Evolutionary conservation across 192 early-diverging fungal species (phyloP), one percentile per base, ranked within the genome.

Genomic region (Coemansia sp.): DNA sequence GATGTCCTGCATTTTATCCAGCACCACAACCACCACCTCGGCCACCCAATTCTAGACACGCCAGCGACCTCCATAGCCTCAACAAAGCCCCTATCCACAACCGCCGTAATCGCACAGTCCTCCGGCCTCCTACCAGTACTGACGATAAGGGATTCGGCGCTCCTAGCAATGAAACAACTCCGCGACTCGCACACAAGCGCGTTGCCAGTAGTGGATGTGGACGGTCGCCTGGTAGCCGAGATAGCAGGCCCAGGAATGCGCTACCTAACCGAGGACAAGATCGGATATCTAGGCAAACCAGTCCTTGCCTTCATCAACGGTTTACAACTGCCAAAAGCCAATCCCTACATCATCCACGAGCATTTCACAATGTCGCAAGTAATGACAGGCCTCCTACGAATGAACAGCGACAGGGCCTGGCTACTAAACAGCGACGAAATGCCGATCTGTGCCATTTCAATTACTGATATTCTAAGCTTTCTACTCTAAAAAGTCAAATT

Each of bases 1-100:
- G 82, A 84, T 20, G 69, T 84, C 0, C 65, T 84, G 25, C 74
- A 73, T 11, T 84, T 79, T 25, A 72, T 84, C 42, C 73, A 79
- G 76, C 73, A 76, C 61, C 67, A 84, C 73, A 79, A 84, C 65
- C 77, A 75, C 64, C 59, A 73, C 55, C 61, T 84, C 13, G 69
- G 77, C 6, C 48, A 64, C 39, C 1, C 42, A 3, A 58, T 58
- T 58, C 39, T 75, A 3, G 61, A 70, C 33, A 25, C 52, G n/a
- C 61, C 68, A 0, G 61, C 37, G 3, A 13, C 56, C 9, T 18
- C 16, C 5, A 58, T 58, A 3, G 31, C 56, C 6, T 58, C 56
- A 18, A 58, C 56, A 0, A 58, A 58, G 33, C 56, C 56, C 7
- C 56, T 58, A 11, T 26, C 52, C 0, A 3, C 26, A 25, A 28